Evolutionary conservation across 2,329 filamentous ascomycete species (phyloP), one percentile per base, ranked within the genome.

Genomic region (Ceratocystis alfenasii): DNA sequence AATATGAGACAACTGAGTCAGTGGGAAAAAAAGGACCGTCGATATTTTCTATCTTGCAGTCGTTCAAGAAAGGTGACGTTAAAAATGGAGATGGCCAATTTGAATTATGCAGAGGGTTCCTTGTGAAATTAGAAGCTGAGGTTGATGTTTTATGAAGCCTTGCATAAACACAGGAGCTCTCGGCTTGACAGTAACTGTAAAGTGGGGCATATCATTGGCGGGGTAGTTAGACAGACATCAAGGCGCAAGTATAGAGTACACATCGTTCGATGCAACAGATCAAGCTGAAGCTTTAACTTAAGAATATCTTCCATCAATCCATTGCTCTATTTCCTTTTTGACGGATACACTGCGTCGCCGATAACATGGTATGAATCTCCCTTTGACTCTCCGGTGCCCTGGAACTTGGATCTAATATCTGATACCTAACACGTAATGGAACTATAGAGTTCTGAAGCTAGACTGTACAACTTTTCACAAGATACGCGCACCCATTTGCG

Each of bases 401-500:
- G 36, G 12, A 44, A 28, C 55, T 50, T 15, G 61, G 15, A n/a
- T 17, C 50, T 45, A 3, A 7, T 68, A 65, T 50, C 8, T 60
- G 17, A 45, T 64, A 28, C 33, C 22, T 60, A 25, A 22, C 10
- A 6, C 25, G 17, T 30, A 30, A 50, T 20, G 15, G 36, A 30
- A 59, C 55, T n/a, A 25, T 44, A 81, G 79, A 76, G 86, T 72
- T 95, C 92, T 73, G 92, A 96, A 80, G 86, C 90, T 69, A 83
- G 91, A 71, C 83, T 97, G 69, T 97, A 96, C 79, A 90, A 89
- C 68, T 95, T 97, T 83, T 95, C 91, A 41, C 83, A 86, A 69
- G 90, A 94, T 77, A 96, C 90, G 59, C 94, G 88, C 77, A 86
- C 91, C 70, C 87, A 92, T 73, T 84, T 99, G 70, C 88, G 90